These are phyloP conservation scores for Urochloa ruziziensis DNA, from an alignment of 176 grass and related monocot genomes.

Conservation along the genomic window DNA sequence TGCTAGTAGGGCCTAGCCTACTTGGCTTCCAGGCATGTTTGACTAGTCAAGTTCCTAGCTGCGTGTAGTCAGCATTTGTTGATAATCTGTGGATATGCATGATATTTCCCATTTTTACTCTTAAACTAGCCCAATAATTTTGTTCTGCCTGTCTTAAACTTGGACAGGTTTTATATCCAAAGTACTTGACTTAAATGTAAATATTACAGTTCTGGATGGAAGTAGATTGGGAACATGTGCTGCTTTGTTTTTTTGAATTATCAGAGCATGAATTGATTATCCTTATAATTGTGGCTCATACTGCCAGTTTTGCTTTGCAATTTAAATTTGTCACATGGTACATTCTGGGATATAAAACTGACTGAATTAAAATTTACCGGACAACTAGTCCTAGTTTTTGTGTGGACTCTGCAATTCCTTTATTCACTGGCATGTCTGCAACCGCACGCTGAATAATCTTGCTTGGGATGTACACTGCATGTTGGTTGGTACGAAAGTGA, in stretches of 20 bases:
- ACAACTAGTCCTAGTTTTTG: background rate
- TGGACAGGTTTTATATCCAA: background rate
- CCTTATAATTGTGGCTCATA: background rate
- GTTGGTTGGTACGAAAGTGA: constrained; percentile 22
- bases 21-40: background rate
- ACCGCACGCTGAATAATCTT: constrained; percentile 6
- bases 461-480: background rate
- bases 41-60: background rate
- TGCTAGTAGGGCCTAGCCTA: background rate
- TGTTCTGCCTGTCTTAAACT: background rate
- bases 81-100: background rate
- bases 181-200: background rate
- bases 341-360: background rate
- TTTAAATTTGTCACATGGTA: background rate
- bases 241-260: background rate
- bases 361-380: background rate
- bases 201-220: background rate
- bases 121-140: background rate
- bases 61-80: background rate
- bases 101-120: background rate
- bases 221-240: background rate
- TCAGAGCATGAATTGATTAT: background rate
- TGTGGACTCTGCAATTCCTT: background rate
- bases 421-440: background rate
- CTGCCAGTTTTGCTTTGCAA: background rate